Percentiles rank a stretch among this genome's conserved stretches.
Conservation (phyloP, 2,329 filamentous ascomycete species). For the Cryphonectria naterciae region DNA sequence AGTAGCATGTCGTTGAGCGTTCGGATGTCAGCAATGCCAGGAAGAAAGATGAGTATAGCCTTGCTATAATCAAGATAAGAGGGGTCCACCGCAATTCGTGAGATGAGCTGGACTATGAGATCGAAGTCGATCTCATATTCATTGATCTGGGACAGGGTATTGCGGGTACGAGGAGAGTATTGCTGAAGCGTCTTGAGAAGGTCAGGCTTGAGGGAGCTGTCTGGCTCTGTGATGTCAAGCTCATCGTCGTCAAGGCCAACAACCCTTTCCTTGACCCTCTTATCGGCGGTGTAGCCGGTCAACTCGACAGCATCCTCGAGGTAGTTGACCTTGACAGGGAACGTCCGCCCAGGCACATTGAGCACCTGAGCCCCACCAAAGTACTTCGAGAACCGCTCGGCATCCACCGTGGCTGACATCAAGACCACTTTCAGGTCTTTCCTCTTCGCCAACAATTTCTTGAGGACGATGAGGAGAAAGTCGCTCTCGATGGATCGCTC, state of each 20-base stretch:
- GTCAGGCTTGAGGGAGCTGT: conserved; percentile 57
- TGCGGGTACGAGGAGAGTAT: conserved; percentile 78
- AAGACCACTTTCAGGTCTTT: conserved; percentile 89
- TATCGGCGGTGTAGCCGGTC: conserved; percentile 71
- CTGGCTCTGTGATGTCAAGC: conserved; percentile 52
- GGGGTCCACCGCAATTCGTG: conserved; percentile 72
- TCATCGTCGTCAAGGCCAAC: conserved; percentile 64
- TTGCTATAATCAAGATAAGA: conserved; percentile 75
- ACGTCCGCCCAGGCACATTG: conserved; percentile 90
- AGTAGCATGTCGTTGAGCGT: conserved; percentile 84
- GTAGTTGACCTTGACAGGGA: conserved; percentile 85
- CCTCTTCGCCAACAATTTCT: conserved; percentile 75
- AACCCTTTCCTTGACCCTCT: conserved; percentile 56
- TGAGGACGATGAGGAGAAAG: conserved; percentile 89
- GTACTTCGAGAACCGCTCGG: conserved; percentile 87
- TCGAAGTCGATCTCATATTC: conserved; percentile 93
- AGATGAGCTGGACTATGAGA: conserved; percentile 78
- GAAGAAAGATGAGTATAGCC: conserved; percentile 91
- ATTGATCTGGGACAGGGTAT: conserved; percentile 76
- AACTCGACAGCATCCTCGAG: conserved; percentile 91
- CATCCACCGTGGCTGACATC: conserved; percentile 97
- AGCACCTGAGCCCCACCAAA: conserved; percentile 84
- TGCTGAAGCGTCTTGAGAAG: conserved; percentile 67
- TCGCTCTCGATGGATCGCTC: conserved; percentile 96
- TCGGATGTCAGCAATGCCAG: conserved; percentile 91